phyloP scores from a whole-genome alignment of 169 alveolate species.

The Amoebophrya sp. region DNA sequence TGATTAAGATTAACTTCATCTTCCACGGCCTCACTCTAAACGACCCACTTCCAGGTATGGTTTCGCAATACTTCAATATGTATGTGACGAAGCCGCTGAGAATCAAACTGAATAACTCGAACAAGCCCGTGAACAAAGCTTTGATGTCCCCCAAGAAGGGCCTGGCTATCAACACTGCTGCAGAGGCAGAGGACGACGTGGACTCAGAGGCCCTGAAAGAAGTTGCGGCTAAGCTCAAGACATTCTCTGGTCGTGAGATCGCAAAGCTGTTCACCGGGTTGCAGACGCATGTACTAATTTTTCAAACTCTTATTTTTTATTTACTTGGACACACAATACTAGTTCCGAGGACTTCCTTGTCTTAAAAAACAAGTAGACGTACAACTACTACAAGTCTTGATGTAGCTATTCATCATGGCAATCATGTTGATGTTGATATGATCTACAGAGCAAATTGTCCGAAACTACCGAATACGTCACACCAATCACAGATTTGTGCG shows the following conservation, averaged over 20 bases:
- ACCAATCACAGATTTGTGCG: not conserved
- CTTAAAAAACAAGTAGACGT: no score
- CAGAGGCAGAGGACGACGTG: not conserved
- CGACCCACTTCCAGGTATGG: no score
- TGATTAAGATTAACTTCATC: no score
- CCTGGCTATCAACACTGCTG: not conserved
- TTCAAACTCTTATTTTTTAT: no score
- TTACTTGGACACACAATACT: no score
- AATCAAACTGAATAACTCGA: not conserved
- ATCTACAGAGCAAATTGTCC: no score
- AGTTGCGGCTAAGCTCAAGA: not conserved
- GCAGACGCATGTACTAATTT: slow-evolving; percentile 49
- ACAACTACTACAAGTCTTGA: no score
- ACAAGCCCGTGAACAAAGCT: not conserved
- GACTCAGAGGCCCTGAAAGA: not conserved
- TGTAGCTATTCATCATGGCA: no score
- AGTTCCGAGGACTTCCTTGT: no score
- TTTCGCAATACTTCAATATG: slow-evolving; percentile 45
- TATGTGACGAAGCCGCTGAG: slow-evolving; percentile 46
- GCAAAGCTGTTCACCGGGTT: slow-evolving; percentile 47
- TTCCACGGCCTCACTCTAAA: no score
- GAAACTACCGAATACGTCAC: no score
- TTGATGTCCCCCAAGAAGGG: not conserved
- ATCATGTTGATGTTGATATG: no score
- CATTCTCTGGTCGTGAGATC: slow-evolving; percentile 46